Evolutionary conservation across 805 yeast genomes (phyloP).

Genomic region (Cyberlindnera subsufficiens): DNA sequence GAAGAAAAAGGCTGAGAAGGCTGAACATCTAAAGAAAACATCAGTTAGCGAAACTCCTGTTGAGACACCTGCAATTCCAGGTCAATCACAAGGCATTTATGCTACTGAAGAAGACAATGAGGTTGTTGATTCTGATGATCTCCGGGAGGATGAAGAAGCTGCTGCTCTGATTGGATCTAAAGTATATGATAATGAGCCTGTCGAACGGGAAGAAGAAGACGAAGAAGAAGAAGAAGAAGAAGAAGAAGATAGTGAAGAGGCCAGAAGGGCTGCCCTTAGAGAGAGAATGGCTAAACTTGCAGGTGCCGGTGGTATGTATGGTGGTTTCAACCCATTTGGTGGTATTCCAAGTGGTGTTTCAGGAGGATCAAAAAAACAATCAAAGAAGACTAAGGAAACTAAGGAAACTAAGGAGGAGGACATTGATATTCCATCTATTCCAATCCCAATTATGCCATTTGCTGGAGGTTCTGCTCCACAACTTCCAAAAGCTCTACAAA

Average conservation of each 20-base stretch:
- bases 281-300: slow-evolving; percentile 96
- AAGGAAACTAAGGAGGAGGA: slow-evolving; percentile 13
- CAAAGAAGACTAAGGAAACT: slow-evolving; percentile 18
- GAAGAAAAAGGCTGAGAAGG: slow-evolving; percentile 46
- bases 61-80: slow-evolving; percentile 1
- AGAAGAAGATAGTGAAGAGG: slow-evolving; percentile 71
- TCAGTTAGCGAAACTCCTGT: background rate
- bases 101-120: background rate
- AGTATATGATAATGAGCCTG: slow-evolving; percentile 17
- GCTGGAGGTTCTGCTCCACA: slow-evolving; percentile 26
- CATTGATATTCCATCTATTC: slow-evolving; percentile 25
- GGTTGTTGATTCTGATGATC: slow-evolving; percentile 1
- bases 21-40: slow-evolving; percentile 30
- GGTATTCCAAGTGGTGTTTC: slow-evolving; percentile 29
- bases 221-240: slow-evolving; percentile 47
- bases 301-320: slow-evolving; percentile 60
- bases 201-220: slow-evolving; percentile 30
- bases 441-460: slow-evolving; percentile 52
- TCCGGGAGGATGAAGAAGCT: slow-evolving; percentile 16
- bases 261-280: slow-evolving; percentile 67
- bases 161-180: background rate
- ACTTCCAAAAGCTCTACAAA: slow-evolving; percentile 17
- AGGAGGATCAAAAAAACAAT: slow-evolving; percentile 17
- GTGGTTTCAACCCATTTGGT: slow-evolving; percentile 38
- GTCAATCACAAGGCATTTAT: background rate